Base-by-base conservation (phyloP, 2,329 filamentous ascomycete genomes). In the Knoxdaviesia capensis region DNA sequence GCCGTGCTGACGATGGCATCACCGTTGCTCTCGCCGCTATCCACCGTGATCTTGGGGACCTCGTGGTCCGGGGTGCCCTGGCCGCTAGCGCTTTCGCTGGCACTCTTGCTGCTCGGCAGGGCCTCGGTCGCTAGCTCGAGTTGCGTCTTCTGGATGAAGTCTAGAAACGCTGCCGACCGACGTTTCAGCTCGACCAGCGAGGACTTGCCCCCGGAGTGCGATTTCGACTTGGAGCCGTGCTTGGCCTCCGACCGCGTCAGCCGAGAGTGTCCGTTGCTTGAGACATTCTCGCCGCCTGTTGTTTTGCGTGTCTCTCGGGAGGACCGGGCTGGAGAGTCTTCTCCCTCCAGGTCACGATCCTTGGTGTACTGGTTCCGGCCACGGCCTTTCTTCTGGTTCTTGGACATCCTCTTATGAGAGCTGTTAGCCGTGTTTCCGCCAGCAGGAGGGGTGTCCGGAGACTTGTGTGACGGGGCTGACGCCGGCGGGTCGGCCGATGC, bases 131-230 rank as follows among this genome's bases (percentile, higher is more conserved):
- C 85, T 59, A 93, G 71, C 53, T 94, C 87, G 6, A 93, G 68
- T 56, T 94, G 86, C 44, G 85, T 88, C 49, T 84, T 76, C 4
- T 81, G 79, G 48, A 94, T 94, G 53, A 88, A 94, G 50, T 90
- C 85, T 45, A 93, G 69, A 54, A 94, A 92, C 20, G 74, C 80
- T 4, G 81, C 74, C 5, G 87, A 84, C 7, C 85, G 78, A 48
- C 82, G 75, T 59, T 82, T 84, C 74, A 93, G 86, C 54, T 94
- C 86, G 45, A 78, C 78, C 77, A 92, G 82, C 31, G 77, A 87
- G 44, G 86, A 73, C 56, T 82, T 85, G 49, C 70, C 76, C 56
- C 69, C 71, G 40, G 65, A 64, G 44, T 63, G 50, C 3, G 52
- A 57, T 50, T 71, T 71, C 32, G 62, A 60, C 51, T 72, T 75